phyloP scores from a whole-genome alignment of 2,329 filamentous ascomycete genomes.

The Xylariaceae sp. region DNA sequence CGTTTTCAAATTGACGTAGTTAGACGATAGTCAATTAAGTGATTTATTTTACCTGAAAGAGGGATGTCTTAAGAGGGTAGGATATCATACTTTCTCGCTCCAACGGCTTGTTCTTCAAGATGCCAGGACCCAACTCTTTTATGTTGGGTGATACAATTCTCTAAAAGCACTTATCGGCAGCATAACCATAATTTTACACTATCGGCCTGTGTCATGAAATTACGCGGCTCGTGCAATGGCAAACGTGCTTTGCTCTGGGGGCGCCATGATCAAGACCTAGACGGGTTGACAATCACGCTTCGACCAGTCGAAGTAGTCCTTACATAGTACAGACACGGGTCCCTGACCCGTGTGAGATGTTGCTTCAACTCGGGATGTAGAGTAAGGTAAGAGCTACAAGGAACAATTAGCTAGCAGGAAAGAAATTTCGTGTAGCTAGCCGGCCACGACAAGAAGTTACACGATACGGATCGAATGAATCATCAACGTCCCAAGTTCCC shows the following conservation, averaged over 20 bases:
- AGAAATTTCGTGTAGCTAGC: conserved; percentile 5
- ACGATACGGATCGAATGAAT: conserved; percentile 7
- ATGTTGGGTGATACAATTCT: background rate
- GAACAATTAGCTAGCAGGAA: conserved; percentile 5
- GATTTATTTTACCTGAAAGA: background rate
- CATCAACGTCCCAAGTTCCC: background rate
- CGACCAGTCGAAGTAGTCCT: conserved; percentile 14
- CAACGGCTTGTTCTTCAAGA: background rate
- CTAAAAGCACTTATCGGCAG: background rate
- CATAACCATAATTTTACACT: background rate
- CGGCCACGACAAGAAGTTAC: conserved; percentile 10
- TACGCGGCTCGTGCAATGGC: conserved; percentile 27
- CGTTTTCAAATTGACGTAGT: background rate
- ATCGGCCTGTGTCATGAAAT: conserved; percentile 4
- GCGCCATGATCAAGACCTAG: background rate
- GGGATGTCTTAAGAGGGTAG: background rate
- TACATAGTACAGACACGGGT: conserved; percentile 11
- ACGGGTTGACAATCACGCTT: background rate
- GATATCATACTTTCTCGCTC: background rate
- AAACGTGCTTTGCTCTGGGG: background rate
- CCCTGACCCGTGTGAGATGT: conserved; percentile 14
- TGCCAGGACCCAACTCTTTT: background rate
- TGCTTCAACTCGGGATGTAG: background rate
- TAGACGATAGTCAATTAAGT: background rate
- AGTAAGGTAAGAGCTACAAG: background rate